Conservation (phyloP, 768 basidiomycete species). For the Hygrophorus pudorinus region DNA sequence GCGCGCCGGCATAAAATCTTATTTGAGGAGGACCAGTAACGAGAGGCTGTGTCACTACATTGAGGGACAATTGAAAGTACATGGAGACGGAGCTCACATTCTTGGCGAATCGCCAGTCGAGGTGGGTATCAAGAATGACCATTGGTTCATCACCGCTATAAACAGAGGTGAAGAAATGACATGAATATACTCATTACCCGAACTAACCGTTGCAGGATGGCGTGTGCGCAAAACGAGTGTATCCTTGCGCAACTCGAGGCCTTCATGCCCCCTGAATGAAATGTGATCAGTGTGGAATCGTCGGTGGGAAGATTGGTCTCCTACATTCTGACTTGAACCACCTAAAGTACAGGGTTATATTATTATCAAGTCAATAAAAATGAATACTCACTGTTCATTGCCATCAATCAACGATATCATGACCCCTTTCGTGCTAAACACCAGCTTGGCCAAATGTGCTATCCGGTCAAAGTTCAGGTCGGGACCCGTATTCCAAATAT, state of each 20-base stretch:
- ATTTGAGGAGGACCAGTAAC: slow-evolving; percentile 58
- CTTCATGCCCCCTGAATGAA: slow-evolving; percentile 34
- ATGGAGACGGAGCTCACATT: slow-evolving; percentile 42
- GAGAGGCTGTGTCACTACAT: slow-evolving; percentile 41
- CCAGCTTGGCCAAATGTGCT: slow-evolving; percentile 84
- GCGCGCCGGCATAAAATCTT: slow-evolving; percentile 89
- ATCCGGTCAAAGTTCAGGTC: slow-evolving; percentile 93
- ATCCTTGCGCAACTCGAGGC: slow-evolving; percentile 35
- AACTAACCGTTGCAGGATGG: slow-evolving; percentile 67
- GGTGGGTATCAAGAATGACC: slow-evolving; percentile 66
- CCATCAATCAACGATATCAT: slow-evolving; percentile 77
- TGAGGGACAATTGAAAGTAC: background rate
- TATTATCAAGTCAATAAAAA: slow-evolving; percentile 1
- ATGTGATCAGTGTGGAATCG: slow-evolving; percentile 1
- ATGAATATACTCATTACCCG: background rate
- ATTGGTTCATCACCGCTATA: slow-evolving; percentile 76
- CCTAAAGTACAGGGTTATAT: slow-evolving; percentile 22
- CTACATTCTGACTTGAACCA: slow-evolving; percentile 89
- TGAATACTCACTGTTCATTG: slow-evolving; percentile 62
- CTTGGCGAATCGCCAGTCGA: slow-evolving; percentile 83
- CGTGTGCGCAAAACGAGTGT: slow-evolving; percentile 75
- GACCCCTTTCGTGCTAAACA: slow-evolving; percentile 85
- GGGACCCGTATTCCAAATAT: slow-evolving; percentile 77
- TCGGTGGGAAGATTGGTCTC: slow-evolving; percentile 13
- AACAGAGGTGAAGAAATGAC: slow-evolving; percentile 4